A percentile compares a stretch with the other conserved stretches of the same genome.
These are phyloP conservation scores for Microdochium bolleyi DNA, from an alignment of 2,329 filamentous ascomycete species.

Conservation along the genomic window DNA sequence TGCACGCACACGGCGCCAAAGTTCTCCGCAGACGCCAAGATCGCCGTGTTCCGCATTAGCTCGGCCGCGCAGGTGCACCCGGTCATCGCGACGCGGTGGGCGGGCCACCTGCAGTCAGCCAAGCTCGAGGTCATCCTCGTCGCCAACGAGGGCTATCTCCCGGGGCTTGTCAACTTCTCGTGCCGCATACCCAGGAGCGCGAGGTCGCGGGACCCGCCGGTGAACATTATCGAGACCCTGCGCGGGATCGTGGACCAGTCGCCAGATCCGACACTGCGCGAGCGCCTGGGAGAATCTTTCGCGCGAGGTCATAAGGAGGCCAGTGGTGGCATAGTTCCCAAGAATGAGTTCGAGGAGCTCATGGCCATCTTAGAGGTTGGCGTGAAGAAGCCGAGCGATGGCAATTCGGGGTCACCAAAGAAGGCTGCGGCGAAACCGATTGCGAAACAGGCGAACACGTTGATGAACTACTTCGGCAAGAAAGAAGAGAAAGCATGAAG, in stretches of 20 bases:
- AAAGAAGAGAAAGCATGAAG: conserved; percentile 5
- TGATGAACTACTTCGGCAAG: conserved; percentile 47
- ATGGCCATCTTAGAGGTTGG: conserved; percentile 51
- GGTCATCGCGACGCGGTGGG: conserved; percentile 60
- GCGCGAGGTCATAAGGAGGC: conserved; percentile 61
- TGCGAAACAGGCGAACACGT: conserved; percentile 41
- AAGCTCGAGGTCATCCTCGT: conserved; percentile 57
- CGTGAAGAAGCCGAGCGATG: conserved; percentile 33
- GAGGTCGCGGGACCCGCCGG: conserved; percentile 35
- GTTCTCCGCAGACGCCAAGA: conserved; percentile 53
- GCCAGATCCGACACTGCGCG: conserved; percentile 26
- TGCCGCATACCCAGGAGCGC: conserved; percentile 54
- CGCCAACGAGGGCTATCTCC: conserved; percentile 58
- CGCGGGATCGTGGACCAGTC: conserved; percentile 38
- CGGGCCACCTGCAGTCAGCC: conserved; percentile 48
- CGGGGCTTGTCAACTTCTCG: conserved; percentile 58
- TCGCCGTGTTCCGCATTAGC: conserved; percentile 55
- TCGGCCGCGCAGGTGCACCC: conserved; percentile 57
- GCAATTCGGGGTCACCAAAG: neutral
- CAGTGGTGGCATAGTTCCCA: conserved; percentile 55
- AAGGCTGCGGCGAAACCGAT: neutral
- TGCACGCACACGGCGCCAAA: conserved; percentile 55
- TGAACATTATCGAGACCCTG: conserved; percentile 56
- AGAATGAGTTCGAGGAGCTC: conserved; percentile 56
- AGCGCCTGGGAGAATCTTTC: conserved; percentile 54